Conservation (phyloP, 1,284 basidiomycete species). For the Moesziomyces antarcticus region DNA sequence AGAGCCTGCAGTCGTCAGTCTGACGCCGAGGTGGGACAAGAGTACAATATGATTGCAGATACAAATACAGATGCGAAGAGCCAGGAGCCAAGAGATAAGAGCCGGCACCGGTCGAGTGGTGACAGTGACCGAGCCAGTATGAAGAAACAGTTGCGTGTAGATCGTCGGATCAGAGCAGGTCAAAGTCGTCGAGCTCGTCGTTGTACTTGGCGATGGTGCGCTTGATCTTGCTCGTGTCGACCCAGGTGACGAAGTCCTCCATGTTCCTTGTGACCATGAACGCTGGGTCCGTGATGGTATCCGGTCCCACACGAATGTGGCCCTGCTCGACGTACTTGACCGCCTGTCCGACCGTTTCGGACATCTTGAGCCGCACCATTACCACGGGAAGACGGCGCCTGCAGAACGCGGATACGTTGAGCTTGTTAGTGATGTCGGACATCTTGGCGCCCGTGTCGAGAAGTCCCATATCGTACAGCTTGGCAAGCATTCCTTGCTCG, state of each 20-base stretch:
- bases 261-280: constrained; percentile 92
- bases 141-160: too few relatives aligned
- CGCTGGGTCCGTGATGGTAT: constrained; percentile 95
- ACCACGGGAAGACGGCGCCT: constrained; percentile 90
- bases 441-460: constrained; percentile 74
- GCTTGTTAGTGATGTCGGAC: constrained; percentile 74
- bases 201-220: constrained; percentile 95
- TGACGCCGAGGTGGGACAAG: not conserved
- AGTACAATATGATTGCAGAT: not conserved
- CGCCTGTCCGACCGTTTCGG: constrained; percentile 95
- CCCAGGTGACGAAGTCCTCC: constrained; percentile 99
- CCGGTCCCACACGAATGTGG: constrained; percentile 94
- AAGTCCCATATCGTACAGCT: constrained; percentile 97
- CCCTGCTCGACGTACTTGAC: constrained; percentile 98
- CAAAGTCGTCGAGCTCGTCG: constrained; percentile 75
- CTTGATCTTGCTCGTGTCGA: constrained; percentile 96
- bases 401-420: constrained; percentile 94
- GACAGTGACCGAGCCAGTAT: not conserved
- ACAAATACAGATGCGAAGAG: not conserved
- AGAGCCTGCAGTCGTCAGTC: too few relatives aligned
- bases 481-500: constrained; percentile 87
- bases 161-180: constrained; percentile 47
- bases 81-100: too few relatives aligned
- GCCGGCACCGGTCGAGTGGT: too few relatives aligned
- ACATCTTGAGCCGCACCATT: constrained; percentile 92